These are phyloP conservation scores for Coelastrella sp. DNA, from an alignment of 139 green algal genomes.

Conservation along the genomic window DNA sequence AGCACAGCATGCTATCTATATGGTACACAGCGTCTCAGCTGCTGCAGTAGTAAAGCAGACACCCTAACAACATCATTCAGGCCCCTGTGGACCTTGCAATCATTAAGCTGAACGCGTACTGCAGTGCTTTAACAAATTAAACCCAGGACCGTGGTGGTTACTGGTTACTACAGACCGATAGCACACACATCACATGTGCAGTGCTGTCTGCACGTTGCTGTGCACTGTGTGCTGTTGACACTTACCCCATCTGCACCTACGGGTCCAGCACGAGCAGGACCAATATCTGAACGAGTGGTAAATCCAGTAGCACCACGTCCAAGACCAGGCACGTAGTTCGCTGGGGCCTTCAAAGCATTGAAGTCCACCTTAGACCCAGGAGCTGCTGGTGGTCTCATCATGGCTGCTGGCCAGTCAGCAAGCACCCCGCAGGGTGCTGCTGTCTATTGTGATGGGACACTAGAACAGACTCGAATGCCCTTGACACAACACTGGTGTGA, in stretches of 20 bases:
- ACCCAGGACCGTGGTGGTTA: no score
- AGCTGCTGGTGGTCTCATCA: constrained; percentile 38
- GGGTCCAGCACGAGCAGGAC: constrained; percentile 40
- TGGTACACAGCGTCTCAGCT: no score
- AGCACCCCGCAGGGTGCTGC: constrained; percentile 9
- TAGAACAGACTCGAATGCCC: no score
- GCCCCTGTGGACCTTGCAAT: no score
- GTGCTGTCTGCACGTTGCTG: neutral
- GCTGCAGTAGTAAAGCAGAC: no score
- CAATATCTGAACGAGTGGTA: constrained; percentile 96
- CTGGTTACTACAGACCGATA: no score
- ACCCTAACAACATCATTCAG: no score
- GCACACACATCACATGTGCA: no score
- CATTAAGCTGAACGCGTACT: no score
- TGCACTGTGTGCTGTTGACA: constrained; percentile 24
- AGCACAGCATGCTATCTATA: no score
- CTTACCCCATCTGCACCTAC: constrained; percentile 31
- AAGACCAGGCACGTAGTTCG: constrained; percentile 94
- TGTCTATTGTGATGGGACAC: neutral
- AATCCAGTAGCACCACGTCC: constrained; percentile 97
- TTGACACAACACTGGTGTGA: no score
- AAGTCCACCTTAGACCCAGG: constrained; percentile 78
- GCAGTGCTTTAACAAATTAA: no score
- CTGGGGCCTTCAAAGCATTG: constrained; percentile 82
- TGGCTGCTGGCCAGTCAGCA: constrained; percentile 8